A percentile compares a stretch with the other conserved stretches of the same genome.
These are phyloP conservation scores for Cladophialophora immunda DNA, from an alignment of 2,329 filamentous ascomycete genomes.

Conservation along the genomic window DNA sequence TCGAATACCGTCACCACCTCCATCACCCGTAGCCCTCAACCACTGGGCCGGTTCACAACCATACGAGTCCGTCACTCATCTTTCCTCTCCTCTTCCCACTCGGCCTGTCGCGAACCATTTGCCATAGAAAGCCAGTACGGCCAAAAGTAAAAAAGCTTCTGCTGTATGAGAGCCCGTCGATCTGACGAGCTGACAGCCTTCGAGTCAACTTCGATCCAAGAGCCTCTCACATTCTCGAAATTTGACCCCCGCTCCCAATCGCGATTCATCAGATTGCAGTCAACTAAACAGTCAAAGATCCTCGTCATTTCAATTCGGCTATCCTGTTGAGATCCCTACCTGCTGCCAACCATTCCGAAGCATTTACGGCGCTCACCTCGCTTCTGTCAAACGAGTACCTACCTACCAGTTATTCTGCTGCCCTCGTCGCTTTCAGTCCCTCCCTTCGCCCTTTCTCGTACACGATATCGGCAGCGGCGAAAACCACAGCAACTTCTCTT, in stretches of 20 bases:
- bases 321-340: slow-evolving; percentile 16
- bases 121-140: neutral
- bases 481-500: neutral
- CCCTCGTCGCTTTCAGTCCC: slow-evolving; percentile 18
- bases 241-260: slow-evolving; percentile 3
- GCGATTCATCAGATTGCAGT: slow-evolving; percentile 8
- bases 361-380: slow-evolving; percentile 27
- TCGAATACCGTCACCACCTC: slow-evolving; percentile 15
- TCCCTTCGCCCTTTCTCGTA: slow-evolving; percentile 15
- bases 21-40: neutral
- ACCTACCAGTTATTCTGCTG: slow-evolving; percentile 6
- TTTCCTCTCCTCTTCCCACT: slow-evolving; percentile 6
- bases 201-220: neutral
- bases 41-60: slow-evolving; percentile 10
- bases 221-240: slow-evolving; percentile 4
- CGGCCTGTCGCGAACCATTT: neutral
- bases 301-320: slow-evolving; percentile 33
- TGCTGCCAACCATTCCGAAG: slow-evolving; percentile 13
- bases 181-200: neutral
- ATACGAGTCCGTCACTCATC: slow-evolving; percentile 10
- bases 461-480: slow-evolving; percentile 11
- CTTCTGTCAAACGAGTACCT: slow-evolving; percentile 5
- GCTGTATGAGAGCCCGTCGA: neutral
- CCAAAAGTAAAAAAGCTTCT: neutral
- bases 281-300: slow-evolving; percentile 9